phyloP scores from a whole-genome alignment of 2,329 filamentous ascomycete genomes.

The Fusarium sambucinum region DNA sequence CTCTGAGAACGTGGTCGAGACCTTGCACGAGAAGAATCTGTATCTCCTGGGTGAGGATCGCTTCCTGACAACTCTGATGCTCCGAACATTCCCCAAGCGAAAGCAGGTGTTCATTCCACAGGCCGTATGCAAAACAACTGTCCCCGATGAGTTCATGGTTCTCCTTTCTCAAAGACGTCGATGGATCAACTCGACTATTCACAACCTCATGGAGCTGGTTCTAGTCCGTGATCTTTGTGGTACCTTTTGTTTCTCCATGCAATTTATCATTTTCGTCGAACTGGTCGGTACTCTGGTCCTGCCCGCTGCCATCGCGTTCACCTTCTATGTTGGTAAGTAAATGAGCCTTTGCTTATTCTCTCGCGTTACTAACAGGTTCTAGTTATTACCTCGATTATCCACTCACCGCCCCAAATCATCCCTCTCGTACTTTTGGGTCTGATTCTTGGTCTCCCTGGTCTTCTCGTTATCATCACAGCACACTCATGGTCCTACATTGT shows the following conservation, averaged over 20 bases:
- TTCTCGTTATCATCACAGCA: conserved; percentile 92
- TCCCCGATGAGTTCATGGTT: conserved; percentile 92
- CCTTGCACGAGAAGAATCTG: conserved; percentile 96
- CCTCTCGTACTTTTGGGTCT: conserved; percentile 88
- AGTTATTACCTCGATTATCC: conserved; percentile 89
- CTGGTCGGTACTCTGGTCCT: conserved; percentile 93
- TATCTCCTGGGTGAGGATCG: conserved; percentile 93
- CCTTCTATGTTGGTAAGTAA: conserved; percentile 89
- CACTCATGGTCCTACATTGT: conserved; percentile 91
- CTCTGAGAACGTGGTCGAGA: conserved; percentile 98
- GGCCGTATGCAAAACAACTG: conserved; percentile 98
- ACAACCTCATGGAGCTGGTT: conserved; percentile 98
- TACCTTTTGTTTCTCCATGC: conserved; percentile 99
- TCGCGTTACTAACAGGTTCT: conserved; percentile 22
- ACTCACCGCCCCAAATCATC: conserved; percentile 82
- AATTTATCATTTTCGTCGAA: conserved; percentile 97
- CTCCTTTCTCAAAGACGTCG: conserved; percentile 92
- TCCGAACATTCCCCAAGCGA: conserved; percentile 97
- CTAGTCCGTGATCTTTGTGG: conserved; percentile 96
- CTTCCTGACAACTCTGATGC: conserved; percentile 96
- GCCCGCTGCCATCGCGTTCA: conserved; percentile 96
- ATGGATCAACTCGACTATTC: conserved; percentile 99
- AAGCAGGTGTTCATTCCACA: conserved; percentile 99
- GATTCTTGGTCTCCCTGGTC: conserved; percentile 91
- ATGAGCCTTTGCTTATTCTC: background rate